Base-by-base conservation (phyloP, 2,329 filamentous ascomycete genomes). In the Monosporascus sp. region DNA sequence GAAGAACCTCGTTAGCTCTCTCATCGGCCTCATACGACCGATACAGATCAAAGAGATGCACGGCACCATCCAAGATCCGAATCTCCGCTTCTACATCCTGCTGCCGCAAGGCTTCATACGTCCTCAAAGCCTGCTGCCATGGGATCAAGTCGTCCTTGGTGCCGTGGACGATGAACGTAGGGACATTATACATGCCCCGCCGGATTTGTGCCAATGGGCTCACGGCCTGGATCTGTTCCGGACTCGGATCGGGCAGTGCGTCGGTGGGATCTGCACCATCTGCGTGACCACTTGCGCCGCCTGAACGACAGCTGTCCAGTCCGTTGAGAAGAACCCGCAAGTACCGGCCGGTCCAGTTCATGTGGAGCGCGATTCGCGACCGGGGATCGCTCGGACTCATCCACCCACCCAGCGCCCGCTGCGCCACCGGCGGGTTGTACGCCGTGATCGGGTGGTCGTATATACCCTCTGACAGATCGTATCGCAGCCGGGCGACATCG, bases 271-370 rank as follows among this genome's bases (percentile, higher is more conserved):
- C 54, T 8, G 68, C 47, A 3, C 68, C 70, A 16, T 60, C 48
- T 19, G n/a, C n/a, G n/a, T n/a, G n/a, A n/a, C n/a, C n/a, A n/a
- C n/a, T 2, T n/a, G 27, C n/a, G 51, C 5, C 55, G n/a, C n/a
- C n/a, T n/a, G n/a, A n/a, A n/a, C n/a, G n/a, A n/a, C 41, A 47
- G 48, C 51, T 60, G 1, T 54, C 55, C 11, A 69, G 49, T 2
- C 68, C 70, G 17, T 60, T 48, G n/a, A 72, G 50, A 1, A 76
- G 54, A 1, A 75, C 58, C 1, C 65, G 71, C 0, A 78, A 58
- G 0, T 64, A 65, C 43, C 70, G 68, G 0, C 62, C 72, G 22
- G 66, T 61, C 72, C 71, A 74, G 57, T 75, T 74, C 63, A 76
- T 75, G 53, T 75, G 67, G 0, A 77, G 60, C 1, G 67, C 59